Evolutionary conservation across 2,329 filamentous ascomycete genomes (phyloP).

Genomic region (Dichotomopilus funicola): DNA sequence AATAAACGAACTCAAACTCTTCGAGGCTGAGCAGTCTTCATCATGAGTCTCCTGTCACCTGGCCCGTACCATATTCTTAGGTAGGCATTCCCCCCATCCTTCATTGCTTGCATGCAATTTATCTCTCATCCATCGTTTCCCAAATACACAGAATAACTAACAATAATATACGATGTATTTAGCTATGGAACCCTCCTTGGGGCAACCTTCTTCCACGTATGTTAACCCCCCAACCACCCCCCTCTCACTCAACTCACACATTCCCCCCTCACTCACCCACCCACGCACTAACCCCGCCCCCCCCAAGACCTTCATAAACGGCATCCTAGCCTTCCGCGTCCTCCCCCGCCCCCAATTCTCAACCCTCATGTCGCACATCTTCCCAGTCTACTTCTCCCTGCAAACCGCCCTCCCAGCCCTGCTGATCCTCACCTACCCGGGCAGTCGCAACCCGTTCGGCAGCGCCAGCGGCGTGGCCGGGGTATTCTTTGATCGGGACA

Average conservation of each 20-base stretch:
- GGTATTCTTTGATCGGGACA: conserved; percentile 49
- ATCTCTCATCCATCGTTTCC: not conserved
- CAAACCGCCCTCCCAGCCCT: conserved; percentile 69
- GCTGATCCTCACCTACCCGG: conserved; percentile 74
- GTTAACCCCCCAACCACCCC: not conserved
- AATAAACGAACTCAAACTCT: not conserved
- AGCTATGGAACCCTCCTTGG: conserved; percentile 88
- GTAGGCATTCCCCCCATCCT: not conserved
- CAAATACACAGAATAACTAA: not conserved
- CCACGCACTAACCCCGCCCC: not conserved
- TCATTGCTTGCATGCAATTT: not conserved
- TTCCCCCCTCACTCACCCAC: not conserved
- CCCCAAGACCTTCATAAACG: conserved; percentile 5
- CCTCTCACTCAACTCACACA: not conserved
- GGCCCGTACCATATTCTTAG: conserved; percentile 70
- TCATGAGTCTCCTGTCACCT: conserved; percentile 54
- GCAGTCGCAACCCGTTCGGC: conserved; percentile 37
- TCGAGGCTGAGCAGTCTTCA: conserved; percentile 13
- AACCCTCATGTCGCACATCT: conserved; percentile 70
- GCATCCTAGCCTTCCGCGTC: conserved; percentile 5
- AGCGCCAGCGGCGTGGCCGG: conserved; percentile 50
- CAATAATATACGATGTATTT: not conserved
- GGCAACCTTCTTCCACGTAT: conserved; percentile 76
- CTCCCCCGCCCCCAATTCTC: conserved; percentile 53
- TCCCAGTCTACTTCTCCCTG: conserved; percentile 82